A percentile compares a stretch with the other conserved stretches of the same genome.
These are phyloP conservation scores for Capsella rubella DNA, from an alignment of 441 rosid genomes.

Conservation along the genomic window DNA sequence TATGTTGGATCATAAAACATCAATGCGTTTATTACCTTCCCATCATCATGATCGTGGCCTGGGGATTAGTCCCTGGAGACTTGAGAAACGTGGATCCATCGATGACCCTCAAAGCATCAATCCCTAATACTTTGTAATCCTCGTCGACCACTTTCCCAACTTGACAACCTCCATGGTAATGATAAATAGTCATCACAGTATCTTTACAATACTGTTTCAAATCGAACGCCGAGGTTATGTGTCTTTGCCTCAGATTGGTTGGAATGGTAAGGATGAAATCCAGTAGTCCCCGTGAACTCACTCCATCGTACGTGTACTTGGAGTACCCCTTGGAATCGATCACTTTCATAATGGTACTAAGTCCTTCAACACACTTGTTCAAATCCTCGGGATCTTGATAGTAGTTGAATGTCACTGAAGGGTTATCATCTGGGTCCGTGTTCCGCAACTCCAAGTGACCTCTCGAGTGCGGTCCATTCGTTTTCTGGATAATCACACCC, in stretches of 20 bases:
- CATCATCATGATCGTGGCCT: conserved; percentile 74
- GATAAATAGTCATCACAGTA: conserved; percentile 69
- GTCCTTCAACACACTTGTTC: conserved; percentile 53
- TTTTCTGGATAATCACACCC: conserved; percentile 57
- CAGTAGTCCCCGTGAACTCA: not conserved
- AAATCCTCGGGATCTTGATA: conserved; percentile 60
- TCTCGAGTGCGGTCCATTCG: conserved; percentile 51
- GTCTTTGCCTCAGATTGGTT: conserved; percentile 55
- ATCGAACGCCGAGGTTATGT: conserved; percentile 40
- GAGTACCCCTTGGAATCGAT: conserved; percentile 53
- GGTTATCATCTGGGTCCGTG: conserved; percentile 54
- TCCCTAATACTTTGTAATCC: conserved; percentile 55
- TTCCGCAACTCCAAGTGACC: conserved; percentile 55
- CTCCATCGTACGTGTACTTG: conserved; percentile 44
- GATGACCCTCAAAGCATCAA: conserved; percentile 55
- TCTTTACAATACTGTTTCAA: conserved; percentile 60
- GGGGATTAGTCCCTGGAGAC: conserved; percentile 75
- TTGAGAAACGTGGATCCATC: conserved; percentile 60
- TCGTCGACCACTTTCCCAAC: conserved; percentile 57
- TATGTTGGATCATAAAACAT: not conserved
- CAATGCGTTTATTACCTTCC: conserved; percentile 62
- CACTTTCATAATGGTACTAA: conserved; percentile 50
- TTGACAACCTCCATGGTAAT: conserved; percentile 70
- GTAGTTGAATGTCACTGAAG: conserved; percentile 65
- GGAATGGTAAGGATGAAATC: conserved; percentile 45